Base-by-base conservation (phyloP, 257 asterid genomes). In the Galeopsis tetrahit region DNA sequence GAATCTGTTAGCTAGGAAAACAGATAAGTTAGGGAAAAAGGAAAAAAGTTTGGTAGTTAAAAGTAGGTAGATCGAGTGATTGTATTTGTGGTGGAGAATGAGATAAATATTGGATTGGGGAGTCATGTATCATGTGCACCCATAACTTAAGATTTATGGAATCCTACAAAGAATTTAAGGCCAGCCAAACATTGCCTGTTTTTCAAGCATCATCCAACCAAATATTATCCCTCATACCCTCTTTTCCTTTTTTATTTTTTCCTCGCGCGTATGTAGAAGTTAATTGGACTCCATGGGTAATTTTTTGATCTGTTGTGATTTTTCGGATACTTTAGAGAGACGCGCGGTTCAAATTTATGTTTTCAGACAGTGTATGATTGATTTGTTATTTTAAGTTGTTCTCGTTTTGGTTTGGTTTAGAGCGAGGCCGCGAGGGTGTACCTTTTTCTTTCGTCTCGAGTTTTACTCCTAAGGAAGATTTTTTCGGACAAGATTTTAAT, bases 181-280 rank as follows among this genome's bases (percentile, higher is more conserved):
- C 79, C 79, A 74, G 82, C 85, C 85, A 78, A 78, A 78, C 80
- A 62, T 49, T 63, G 77, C 81, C 75, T 66, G 48, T 68, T 83
- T 76, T 61, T 31, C 72, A 81, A 78, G 78, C 73, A 62, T 58
- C 64, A 67, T 65, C 75, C 74, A 69, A 42, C 80, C 68, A 64
- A n/a, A 53, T 10, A 8, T 15, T 46, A 32, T 10, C 51, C 59
- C 8, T 55, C 65, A 36, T 33, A 21, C 13, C 31, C 34, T 1
- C 1, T 15, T 49, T 17, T 14, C 35, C 8, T 57, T 40, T 59
- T 13, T 10, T n/a, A n/a, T 4, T 3, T 43, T 57, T 49, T 0
- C 46, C 7, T n/a, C n/a, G n/a, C n/a, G n/a, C n/a, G n/a, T n/a
- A n/a, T n/a, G n/a, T n/a, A n/a, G n/a, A n/a, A n/a, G n/a, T n/a